Percentiles rank a stretch among this genome's conserved stretches.
phyloP scores from a whole-genome alignment of 306 rosid genomes.

The Cicer chorassanicum region DNA sequence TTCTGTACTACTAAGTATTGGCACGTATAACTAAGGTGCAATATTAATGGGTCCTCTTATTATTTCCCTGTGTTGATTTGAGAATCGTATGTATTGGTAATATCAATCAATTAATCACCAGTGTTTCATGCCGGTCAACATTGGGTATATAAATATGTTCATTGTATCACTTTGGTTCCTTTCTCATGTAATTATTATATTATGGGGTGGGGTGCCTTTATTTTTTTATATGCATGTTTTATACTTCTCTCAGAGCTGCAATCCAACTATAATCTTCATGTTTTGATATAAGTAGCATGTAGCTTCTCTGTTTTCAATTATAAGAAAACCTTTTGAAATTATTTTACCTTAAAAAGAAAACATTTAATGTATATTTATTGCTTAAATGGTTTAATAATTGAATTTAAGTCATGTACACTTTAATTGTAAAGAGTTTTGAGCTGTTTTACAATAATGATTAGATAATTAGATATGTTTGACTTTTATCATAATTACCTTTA shows the following conservation, averaged over 20 bases:
- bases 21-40: background rate
- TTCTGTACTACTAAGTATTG: background rate
- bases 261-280: constrained; percentile 18
- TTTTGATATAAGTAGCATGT: constrained; percentile 20
- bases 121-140: constrained; percentile 42
- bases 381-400: too few relatives aligned
- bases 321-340: too few relatives aligned
- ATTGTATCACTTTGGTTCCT: constrained; percentile 6
- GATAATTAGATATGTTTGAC: too few relatives aligned
- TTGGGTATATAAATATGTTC: constrained; percentile 11
- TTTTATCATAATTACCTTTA: too few relatives aligned
- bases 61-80: constrained; percentile 15
- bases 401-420: too few relatives aligned
- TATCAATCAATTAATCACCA: constrained; percentile 11
- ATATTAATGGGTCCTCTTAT: background rate
- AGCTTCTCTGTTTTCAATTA: too few relatives aligned
- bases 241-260: constrained; percentile 18
- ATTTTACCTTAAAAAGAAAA: too few relatives aligned
- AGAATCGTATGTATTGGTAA: background rate
- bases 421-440: too few relatives aligned
- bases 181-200: constrained; percentile 23
- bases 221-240: constrained; percentile 30
- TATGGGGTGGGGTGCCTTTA: background rate
- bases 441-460: too few relatives aligned
- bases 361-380: too few relatives aligned